phyloP scores from a whole-genome alignment of 2,329 filamentous ascomycete species.

The Xylaria sp. region DNA sequence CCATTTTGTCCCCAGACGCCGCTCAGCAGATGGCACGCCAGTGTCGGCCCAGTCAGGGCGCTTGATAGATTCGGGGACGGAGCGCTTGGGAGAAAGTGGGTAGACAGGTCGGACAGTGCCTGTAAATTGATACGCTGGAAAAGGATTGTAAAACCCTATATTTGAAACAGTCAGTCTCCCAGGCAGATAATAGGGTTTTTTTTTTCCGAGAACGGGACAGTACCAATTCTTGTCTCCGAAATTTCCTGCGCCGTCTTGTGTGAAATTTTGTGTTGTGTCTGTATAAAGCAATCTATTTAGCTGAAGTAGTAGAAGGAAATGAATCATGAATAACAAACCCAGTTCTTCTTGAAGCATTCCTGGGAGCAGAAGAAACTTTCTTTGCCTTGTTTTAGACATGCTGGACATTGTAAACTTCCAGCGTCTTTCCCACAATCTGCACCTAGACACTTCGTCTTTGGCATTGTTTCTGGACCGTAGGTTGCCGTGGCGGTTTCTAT shows the following conservation, averaged over 20 bases:
- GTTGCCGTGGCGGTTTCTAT: background rate
- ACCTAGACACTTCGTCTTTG: conserved; percentile 79
- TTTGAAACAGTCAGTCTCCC: conserved; percentile 74
- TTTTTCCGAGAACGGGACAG: conserved; percentile 77
- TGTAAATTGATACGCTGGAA: conserved; percentile 85
- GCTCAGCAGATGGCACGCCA: conserved; percentile 74
- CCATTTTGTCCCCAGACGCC: conserved; percentile 78
- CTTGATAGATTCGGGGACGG: conserved; percentile 80
- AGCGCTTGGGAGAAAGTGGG: conserved; percentile 76
- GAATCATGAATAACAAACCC: conserved; percentile 70
- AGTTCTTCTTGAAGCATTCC: conserved; percentile 98
- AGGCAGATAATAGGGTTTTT: conserved; percentile 72
- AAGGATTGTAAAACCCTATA: conserved; percentile 90
- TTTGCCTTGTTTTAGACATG: conserved; percentile 87
- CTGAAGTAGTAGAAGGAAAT: background rate
- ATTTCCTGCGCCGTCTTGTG: conserved; percentile 73
- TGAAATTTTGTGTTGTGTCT: conserved; percentile 83
- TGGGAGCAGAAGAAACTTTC: conserved; percentile 98
- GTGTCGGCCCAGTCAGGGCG: conserved; percentile 88
- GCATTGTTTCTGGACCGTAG: conserved; percentile 54
- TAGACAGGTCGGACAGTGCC: conserved; percentile 87
- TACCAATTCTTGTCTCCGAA: conserved; percentile 62
- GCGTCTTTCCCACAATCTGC: conserved; percentile 87
- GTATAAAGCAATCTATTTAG: conserved; percentile 11
- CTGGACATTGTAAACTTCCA: conserved; percentile 89